Conservation (phyloP, 257 asterid genomes). For the Salvia splendens region DNA sequence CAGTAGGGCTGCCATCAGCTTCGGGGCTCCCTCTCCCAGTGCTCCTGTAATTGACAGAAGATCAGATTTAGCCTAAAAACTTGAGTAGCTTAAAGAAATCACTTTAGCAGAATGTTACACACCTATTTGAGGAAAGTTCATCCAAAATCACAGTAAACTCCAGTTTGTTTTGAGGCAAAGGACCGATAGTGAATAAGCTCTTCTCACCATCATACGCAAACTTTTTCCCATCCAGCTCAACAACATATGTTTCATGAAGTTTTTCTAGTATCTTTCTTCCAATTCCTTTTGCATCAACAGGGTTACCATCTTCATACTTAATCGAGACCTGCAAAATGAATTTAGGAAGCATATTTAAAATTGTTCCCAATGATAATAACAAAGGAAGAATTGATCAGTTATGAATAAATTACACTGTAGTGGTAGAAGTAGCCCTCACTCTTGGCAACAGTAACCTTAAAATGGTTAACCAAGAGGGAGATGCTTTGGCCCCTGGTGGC, state of each 20-base stretch:
- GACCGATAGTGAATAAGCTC: conserved; percentile 62
- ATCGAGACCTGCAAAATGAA: conserved; percentile 50
- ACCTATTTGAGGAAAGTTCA: conserved; percentile 49
- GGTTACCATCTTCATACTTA: conserved; percentile 56
- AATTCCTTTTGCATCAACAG: conserved; percentile 61
- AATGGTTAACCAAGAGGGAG: conserved; percentile 56
- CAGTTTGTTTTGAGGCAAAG: conserved; percentile 61
- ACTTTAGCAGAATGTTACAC: not conserved
- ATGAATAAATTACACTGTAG: conserved; percentile 47
- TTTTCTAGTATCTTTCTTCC: conserved; percentile 59
- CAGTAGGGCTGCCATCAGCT: conserved; percentile 44
- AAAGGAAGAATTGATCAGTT: not conserved
- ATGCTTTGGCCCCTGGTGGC: conserved; percentile 46
- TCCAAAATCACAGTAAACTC: conserved; percentile 63
- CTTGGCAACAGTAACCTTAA: conserved; percentile 44
- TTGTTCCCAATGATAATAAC: not conserved
- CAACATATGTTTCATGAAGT: conserved; percentile 44
- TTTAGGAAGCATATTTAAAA: not conserved
- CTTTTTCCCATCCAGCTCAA: conserved; percentile 47
- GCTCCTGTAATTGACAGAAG: conserved; percentile 36
- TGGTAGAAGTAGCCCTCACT: conserved; percentile 55
- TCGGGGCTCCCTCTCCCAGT: conserved; percentile 42
- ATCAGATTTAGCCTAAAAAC: not conserved
- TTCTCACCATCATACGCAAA: conserved; percentile 81
- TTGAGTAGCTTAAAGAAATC: not conserved